Conservation (phyloP, 2,329 filamentous ascomycete species). For the Aspergillus oerlinghausenensis region DNA sequence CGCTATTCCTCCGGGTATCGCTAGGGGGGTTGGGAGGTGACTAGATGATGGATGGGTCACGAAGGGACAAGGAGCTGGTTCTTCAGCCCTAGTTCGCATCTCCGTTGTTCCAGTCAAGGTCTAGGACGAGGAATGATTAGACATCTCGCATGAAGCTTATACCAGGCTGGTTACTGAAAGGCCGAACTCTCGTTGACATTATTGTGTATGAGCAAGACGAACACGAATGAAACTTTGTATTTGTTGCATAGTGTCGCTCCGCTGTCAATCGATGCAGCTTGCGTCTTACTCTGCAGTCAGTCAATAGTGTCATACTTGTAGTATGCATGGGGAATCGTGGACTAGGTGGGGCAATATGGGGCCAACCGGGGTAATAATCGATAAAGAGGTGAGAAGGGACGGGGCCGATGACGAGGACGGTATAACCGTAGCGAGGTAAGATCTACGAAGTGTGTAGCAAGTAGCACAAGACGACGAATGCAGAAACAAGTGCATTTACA, state of each 20-base stretch:
- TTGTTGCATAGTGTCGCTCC: neutral
- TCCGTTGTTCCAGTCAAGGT: neutral
- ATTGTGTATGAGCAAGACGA: neutral
- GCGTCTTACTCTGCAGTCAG: neutral
- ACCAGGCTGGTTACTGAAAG: neutral
- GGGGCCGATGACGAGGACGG: neutral
- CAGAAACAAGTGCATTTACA: neutral
- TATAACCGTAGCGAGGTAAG: neutral
- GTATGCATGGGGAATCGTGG: neutral
- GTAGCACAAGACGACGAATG: neutral
- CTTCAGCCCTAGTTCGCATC: neutral
- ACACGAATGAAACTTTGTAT: neutral
- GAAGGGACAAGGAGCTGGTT: neutral
- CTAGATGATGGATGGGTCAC: neutral
- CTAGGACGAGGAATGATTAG: neutral
- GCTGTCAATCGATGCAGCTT: neutral
- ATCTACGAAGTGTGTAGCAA: neutral
- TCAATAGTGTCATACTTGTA: neutral
- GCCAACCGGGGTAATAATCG: neutral
- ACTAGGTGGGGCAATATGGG: no score
- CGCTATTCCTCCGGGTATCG: neutral
- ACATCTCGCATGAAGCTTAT: neutral
- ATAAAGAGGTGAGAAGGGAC: neutral
- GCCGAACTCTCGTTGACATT: neutral
- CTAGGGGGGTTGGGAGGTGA: neutral